A percentile compares a stretch with the other conserved stretches of the same genome.
phyloP scores from a whole-genome alignment of 2,329 filamentous ascomycete species.

The Penicillium digitatum region DNA sequence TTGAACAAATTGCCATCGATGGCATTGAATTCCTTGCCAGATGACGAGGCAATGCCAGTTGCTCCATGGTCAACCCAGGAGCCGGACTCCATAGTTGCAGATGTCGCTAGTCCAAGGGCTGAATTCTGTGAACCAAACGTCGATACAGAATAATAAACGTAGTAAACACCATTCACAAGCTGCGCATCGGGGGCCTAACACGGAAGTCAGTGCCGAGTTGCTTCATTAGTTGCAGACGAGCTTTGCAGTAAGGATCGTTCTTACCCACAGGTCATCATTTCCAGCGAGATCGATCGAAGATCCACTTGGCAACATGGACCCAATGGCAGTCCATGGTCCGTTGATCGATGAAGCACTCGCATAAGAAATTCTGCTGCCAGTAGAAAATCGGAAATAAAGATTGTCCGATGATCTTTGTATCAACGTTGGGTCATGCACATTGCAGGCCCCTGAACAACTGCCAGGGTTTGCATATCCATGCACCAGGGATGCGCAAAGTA shows the following conservation, averaged over 20 bases:
- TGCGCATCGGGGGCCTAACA: conserved; percentile 60
- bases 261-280: conserved; percentile 50
- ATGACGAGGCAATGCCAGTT: conserved; percentile 36
- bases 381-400: conserved; percentile 53
- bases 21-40: conserved; percentile 52
- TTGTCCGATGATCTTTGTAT: conserved; percentile 48
- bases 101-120: conserved; percentile 58
- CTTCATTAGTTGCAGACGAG: background rate
- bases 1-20: conserved; percentile 58
- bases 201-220: background rate
- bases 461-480: conserved; percentile 32
- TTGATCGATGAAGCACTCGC: conserved; percentile 46
- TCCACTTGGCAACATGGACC: conserved; percentile 46
- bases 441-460: conserved; percentile 31
- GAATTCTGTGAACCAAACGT: conserved; percentile 59
- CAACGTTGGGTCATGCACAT: conserved; percentile 48
- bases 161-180: conserved; percentile 56
- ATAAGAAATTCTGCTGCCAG: conserved; percentile 49
- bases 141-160: conserved; percentile 65
- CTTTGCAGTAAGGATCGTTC: background rate
- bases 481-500: conserved; percentile 16
- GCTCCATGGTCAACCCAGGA: conserved; percentile 36
- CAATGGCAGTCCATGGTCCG: conserved; percentile 51
- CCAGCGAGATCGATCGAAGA: conserved; percentile 47
- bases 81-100: conserved; percentile 38